A percentile compares a stretch with the other conserved stretches of the same genome.
Evolutionary conservation across 306 rosid genomes (phyloP).

Genomic region (Echinosophora koreensis): DNA sequence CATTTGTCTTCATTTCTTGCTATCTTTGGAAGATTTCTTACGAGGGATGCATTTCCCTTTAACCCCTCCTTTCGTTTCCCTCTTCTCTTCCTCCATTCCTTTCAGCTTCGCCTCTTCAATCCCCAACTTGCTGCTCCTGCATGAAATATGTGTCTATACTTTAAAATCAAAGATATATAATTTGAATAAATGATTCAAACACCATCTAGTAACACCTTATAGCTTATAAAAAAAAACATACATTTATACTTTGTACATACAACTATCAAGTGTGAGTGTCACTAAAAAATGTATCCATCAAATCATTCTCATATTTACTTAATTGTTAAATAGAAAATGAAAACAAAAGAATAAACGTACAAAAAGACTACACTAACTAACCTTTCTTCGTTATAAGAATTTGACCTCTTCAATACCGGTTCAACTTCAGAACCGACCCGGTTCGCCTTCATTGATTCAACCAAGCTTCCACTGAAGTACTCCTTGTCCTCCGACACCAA

Average conservation of each 20-base stretch:
- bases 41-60: constrained; percentile 75
- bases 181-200: too few species aligned
- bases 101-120: constrained; percentile 47
- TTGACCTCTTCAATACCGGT: constrained; percentile 67
- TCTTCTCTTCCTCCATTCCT: constrained; percentile 43
- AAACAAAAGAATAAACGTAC: too few species aligned
- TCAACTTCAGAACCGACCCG: constrained; percentile 43
- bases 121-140: constrained; percentile 62
- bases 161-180: not conserved
- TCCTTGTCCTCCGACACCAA: constrained; percentile 80
- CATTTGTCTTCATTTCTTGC: constrained; percentile 48
- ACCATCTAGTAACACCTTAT: too few species aligned
- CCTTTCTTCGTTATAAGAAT: constrained; percentile 85
- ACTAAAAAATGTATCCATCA: too few species aligned
- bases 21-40: constrained; percentile 61
- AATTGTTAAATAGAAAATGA: too few species aligned
- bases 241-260: not conserved
- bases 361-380: not conserved
- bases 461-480: constrained; percentile 86
- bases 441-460: constrained; percentile 65
- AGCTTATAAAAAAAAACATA: too few species aligned
- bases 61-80: constrained; percentile 41
- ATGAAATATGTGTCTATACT: not conserved
- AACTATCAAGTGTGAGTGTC: too few species aligned
- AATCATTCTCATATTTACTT: too few species aligned